phyloP scores from a whole-genome alignment of 2,329 filamentous ascomycete species.

The Mollisia scopiformis region DNA sequence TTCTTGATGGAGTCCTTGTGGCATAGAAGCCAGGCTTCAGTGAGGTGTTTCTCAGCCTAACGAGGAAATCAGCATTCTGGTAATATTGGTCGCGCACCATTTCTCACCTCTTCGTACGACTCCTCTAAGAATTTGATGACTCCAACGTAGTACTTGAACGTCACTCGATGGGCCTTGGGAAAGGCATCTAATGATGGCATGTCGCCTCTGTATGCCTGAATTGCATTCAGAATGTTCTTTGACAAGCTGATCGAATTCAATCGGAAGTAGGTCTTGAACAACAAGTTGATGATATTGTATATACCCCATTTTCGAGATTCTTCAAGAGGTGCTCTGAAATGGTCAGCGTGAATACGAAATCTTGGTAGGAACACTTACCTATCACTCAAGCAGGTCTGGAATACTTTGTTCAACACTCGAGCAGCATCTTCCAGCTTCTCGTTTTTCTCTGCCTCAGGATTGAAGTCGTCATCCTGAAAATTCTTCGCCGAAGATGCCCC shows the following conservation, averaged over 20 bases:
- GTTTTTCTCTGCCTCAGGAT: conserved; percentile 75
- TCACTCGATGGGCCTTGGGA: conserved; percentile 88
- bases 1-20: conserved; percentile 74
- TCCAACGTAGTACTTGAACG: conserved; percentile 94
- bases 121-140: conserved; percentile 95
- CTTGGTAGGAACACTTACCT: conserved; percentile 56
- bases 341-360: conserved; percentile 3
- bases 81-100: not conserved
- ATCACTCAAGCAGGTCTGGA: conserved; percentile 86
- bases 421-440: conserved; percentile 90
- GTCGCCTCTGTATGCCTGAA: conserved; percentile 77
- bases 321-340: conserved; percentile 71
- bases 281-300: conserved; percentile 89
- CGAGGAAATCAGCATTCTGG: conserved; percentile 6
- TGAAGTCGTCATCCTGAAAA: conserved; percentile 77
- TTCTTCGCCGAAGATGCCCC: conserved; percentile 40
- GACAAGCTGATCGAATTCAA: conserved; percentile 88
- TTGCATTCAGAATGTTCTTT: conserved; percentile 84
- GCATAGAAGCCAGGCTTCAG: conserved; percentile 81
- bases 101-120: conserved; percentile 76
- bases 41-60: conserved; percentile 79
- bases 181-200: conserved; percentile 81
- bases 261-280: conserved; percentile 99
- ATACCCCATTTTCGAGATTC: conserved; percentile 98
- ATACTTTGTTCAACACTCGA: conserved; percentile 87